Percentiles rank a stretch among this genome's conserved stretches.
phyloP scores from a whole-genome alignment of 495 filamentous ascomycete genomes.

The Saxispiralis lemnorum region DNA sequence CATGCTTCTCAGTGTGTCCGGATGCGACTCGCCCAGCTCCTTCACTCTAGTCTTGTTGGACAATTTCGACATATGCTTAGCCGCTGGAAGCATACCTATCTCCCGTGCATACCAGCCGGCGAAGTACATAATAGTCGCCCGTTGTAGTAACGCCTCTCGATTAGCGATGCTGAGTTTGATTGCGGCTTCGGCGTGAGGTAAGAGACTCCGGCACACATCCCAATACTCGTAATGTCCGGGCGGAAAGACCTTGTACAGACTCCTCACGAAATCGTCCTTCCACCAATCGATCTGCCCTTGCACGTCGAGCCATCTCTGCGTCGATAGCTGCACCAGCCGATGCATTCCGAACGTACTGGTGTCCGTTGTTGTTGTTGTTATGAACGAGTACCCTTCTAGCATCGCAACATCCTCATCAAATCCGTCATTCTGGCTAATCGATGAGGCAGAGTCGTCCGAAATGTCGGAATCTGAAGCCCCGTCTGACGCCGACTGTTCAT shows the following conservation, averaged over 20 bases:
- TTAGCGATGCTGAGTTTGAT: constrained; percentile 1
- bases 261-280: constrained; percentile 20
- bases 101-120: constrained; percentile 19
- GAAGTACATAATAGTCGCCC: constrained; percentile 20
- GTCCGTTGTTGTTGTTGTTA: constrained; percentile 15
- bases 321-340: constrained; percentile 9
- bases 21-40: neutral
- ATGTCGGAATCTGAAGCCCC: too few relatives aligned
- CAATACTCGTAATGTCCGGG: constrained; percentile 3
- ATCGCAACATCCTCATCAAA: constrained; percentile 30
- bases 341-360: constrained; percentile 12
- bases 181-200: constrained; percentile 12
- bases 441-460: constrained; percentile 7
- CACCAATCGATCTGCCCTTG: constrained; percentile 17
- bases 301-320: constrained; percentile 22
- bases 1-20: neutral
- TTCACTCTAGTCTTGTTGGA: neutral
- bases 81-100: constrained; percentile 9
- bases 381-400: constrained; percentile 29
- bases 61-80: neutral
- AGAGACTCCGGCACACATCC: constrained; percentile 13
- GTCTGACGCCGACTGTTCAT: too few relatives aligned
- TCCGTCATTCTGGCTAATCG: constrained; percentile 11
- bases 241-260: constrained; percentile 8
- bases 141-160: constrained; percentile 15